Evolutionary conservation across 257 asterid species (phyloP).

Genomic region (Prunella vulgaris): DNA sequence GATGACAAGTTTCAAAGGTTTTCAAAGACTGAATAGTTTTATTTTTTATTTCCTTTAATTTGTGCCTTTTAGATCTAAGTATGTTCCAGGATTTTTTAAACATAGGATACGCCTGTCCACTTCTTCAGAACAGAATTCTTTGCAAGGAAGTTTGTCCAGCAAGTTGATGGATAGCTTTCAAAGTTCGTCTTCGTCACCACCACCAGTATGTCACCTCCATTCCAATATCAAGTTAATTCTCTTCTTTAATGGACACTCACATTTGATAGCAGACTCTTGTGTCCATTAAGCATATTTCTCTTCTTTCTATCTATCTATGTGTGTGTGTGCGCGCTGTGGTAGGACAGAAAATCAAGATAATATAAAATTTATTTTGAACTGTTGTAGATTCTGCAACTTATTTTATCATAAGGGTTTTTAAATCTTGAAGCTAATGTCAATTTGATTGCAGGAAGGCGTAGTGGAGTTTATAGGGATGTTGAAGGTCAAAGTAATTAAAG

Average conservation of each 20-base stretch:
- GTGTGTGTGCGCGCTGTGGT: too few species aligned
- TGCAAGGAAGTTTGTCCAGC: slow-evolving; percentile 65
- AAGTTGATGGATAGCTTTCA: slow-evolving; percentile 65
- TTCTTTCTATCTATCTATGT: too few species aligned
- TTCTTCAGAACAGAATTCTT: slow-evolving; percentile 45
- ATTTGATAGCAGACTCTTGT: background rate
- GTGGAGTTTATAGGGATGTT: too few species aligned
- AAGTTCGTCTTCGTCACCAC: slow-evolving; percentile 58
- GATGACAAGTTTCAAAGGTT: background rate
- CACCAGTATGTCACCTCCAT: slow-evolving; percentile 44
- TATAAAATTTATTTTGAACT: too few species aligned
- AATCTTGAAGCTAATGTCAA: too few species aligned
- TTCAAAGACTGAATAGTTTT: background rate
- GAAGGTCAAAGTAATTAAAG: too few species aligned
- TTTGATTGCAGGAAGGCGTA: too few species aligned
- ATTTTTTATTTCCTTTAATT: slow-evolving; percentile 12
- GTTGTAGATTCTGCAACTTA: too few species aligned
- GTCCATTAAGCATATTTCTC: background rate
- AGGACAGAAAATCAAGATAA: too few species aligned
- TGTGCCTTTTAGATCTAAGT: slow-evolving; percentile 60
- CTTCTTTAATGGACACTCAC: background rate
- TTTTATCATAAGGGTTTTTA: too few species aligned
- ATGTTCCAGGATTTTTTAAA: slow-evolving; percentile 80
- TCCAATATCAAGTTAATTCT: background rate
- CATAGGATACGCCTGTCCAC: slow-evolving; percentile 86